A percentile compares a stretch with the other conserved stretches of the same genome.
Evolutionary conservation across 2,329 filamentous ascomycete genomes (phyloP).

Genomic region (Fusarium sp.): DNA sequence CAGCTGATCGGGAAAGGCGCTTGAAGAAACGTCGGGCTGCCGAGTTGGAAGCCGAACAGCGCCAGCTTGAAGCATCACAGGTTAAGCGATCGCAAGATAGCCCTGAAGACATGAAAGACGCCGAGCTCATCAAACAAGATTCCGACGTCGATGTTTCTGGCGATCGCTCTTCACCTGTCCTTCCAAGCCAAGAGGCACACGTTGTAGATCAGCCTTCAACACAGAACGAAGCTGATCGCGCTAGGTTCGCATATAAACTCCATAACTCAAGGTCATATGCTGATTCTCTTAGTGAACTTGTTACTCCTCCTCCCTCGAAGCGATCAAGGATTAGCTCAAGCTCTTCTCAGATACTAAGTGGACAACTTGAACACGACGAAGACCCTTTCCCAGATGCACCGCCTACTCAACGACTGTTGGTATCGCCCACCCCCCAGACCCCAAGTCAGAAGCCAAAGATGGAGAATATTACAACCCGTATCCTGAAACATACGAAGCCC

Average conservation of each 20-base stretch:
- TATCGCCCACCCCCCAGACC: slow-evolving; percentile 16
- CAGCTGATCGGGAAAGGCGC: slow-evolving; percentile 57
- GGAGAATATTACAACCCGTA: slow-evolving; percentile 6
- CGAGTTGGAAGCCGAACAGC: slow-evolving; percentile 38
- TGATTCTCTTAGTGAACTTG: slow-evolving; percentile 51
- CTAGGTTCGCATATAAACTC: slow-evolving; percentile 39
- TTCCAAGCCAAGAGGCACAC: slow-evolving; percentile 6
- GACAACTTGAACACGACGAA: slow-evolving; percentile 25
- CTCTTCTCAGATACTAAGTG: slow-evolving; percentile 36
- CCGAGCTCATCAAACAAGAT: slow-evolving; percentile 1
- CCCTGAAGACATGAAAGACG: slow-evolving; percentile 25
- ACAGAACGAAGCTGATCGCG: slow-evolving; percentile 25
- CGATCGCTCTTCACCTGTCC: slow-evolving; percentile 1
- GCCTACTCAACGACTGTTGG: slow-evolving; percentile 38
- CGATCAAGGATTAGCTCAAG: slow-evolving; percentile 50
- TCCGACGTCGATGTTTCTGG: not conserved
- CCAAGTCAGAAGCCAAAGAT: slow-evolving; percentile 23
- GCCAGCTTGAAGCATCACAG: slow-evolving; percentile 22
- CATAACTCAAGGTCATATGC: slow-evolving; percentile 2
- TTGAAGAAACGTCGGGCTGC: slow-evolving; percentile 44
- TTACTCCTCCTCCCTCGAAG: slow-evolving; percentile 57
- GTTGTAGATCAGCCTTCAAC: slow-evolving; percentile 29
- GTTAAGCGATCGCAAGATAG: slow-evolving; percentile 46
- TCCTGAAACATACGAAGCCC: slow-evolving; percentile 11
- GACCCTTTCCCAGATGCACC: slow-evolving; percentile 40